Evolutionary conservation across 1,284 basidiomycete species (phyloP).

Genomic region (Omphalotus olearius): DNA sequence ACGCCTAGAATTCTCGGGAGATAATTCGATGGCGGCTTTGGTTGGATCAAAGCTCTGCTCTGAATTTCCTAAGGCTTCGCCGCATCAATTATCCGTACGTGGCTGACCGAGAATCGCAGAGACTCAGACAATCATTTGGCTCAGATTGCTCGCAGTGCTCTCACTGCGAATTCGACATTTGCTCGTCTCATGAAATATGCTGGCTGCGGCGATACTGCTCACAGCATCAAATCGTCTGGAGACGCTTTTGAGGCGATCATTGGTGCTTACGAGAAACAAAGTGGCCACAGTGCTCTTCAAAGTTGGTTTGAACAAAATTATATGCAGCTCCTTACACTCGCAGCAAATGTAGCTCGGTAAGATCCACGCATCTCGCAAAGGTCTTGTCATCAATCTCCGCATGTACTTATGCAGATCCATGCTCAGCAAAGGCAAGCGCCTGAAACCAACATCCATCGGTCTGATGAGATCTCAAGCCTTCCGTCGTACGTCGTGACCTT

Average conservation of each 20-base stretch:
- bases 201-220: conserved; percentile 15
- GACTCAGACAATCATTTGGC: background rate
- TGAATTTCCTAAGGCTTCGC: background rate
- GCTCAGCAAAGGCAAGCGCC: background rate
- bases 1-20: conserved; percentile 23
- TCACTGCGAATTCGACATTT: conserved; percentile 25
- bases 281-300: conserved; percentile 17
- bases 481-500: too few species aligned
- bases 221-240: conserved; percentile 20
- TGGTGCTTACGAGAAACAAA: conserved; percentile 20
- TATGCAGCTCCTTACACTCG: conserved; percentile 18
- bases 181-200: conserved; percentile 24
- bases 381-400: background rate
- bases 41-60: conserved; percentile 15
- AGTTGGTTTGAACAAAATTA: conserved; percentile 21
- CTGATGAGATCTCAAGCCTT: background rate
- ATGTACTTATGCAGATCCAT: background rate
- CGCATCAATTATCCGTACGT: background rate
- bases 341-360: conserved; percentile 19
- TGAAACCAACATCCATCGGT: background rate
- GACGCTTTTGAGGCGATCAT: conserved; percentile 26
- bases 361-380: background rate
- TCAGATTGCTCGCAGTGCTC: conserved; percentile 16
- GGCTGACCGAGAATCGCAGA: background rate
- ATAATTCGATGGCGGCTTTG: conserved; percentile 21